Evolutionary conservation across 139 green algal genomes (phyloP).

Genomic region (Chlorella vulgaris): DNA sequence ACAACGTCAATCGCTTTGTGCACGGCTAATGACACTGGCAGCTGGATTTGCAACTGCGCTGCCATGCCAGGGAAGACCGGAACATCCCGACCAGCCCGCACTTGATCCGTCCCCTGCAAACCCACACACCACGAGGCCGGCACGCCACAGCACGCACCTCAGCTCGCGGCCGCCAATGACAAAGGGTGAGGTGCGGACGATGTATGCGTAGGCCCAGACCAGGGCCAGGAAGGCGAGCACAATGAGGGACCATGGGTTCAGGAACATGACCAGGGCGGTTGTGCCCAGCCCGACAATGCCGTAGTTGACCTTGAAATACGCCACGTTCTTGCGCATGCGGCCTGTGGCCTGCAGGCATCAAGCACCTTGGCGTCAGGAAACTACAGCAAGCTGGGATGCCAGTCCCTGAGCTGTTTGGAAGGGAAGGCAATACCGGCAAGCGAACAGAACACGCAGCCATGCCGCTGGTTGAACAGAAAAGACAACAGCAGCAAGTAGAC

Average conservation of each 20-base stretch:
- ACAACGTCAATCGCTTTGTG: no score
- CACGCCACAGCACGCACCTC: constrained; percentile 61
- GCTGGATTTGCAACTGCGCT: no score
- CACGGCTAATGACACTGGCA: no score
- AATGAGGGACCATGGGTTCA: constrained; percentile 48
- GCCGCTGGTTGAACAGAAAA: no score
- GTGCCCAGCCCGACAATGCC: constrained; percentile 72
- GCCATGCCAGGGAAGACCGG: no score
- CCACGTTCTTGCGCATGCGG: constrained; percentile 85
- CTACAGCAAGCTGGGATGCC: not conserved
- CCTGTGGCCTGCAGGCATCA: constrained; percentile 60
- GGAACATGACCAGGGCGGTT: constrained; percentile 64
- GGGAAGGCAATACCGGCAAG: no score
- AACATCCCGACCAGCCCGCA: no score
- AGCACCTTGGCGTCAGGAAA: not conserved
- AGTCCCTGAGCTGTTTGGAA: not conserved
- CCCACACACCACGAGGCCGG: no score
- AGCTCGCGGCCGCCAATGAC: constrained; percentile 79
- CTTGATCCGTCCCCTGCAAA: no score
- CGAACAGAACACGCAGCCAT: no score
- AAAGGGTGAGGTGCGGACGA: constrained; percentile 75
- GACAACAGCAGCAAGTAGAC: not conserved
- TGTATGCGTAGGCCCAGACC: constrained; percentile 89
- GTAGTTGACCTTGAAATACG: constrained; percentile 97
- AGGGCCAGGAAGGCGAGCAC: constrained; percentile 73